Evolutionary conservation across 768 basidiomycete genomes (phyloP).

Genomic region (Boletus reticuloceps): DNA sequence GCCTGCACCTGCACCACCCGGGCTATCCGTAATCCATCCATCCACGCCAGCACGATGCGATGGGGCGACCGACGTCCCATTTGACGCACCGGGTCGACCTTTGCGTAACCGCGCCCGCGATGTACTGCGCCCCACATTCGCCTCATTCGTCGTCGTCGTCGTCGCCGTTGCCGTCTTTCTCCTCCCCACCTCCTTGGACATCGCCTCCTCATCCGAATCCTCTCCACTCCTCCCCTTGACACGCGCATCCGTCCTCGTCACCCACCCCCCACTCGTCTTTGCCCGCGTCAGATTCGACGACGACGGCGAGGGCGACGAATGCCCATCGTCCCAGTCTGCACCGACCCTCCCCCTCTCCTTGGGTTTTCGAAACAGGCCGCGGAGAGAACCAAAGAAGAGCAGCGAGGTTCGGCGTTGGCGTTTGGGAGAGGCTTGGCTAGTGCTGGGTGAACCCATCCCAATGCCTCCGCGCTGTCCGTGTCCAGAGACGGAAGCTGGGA

Average conservation of each 20-base stretch:
- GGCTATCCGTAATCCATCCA: conserved; percentile 22
- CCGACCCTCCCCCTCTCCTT: conserved; percentile 5
- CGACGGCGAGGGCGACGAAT: background rate
- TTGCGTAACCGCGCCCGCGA: conserved; percentile 15
- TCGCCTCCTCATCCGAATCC: conserved; percentile 20
- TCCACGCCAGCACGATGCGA: background rate
- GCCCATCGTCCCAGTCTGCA: conserved; percentile 11
- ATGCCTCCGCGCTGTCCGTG: background rate
- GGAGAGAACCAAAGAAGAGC: conserved; percentile 26
- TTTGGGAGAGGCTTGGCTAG: background rate
- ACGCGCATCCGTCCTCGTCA: conserved; percentile 28
- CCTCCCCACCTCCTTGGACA: background rate
- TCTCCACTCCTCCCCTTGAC: conserved; percentile 1
- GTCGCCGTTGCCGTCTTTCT: too few relatives aligned
- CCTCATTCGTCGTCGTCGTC: background rate
- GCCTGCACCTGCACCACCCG: background rate
- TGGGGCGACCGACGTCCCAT: background rate
- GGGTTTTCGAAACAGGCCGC: conserved; percentile 26
- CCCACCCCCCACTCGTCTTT: conserved; percentile 14
- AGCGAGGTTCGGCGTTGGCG: conserved; percentile 23
- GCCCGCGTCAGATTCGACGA: background rate
- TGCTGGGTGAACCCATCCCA: background rate
- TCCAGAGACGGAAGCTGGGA: background rate
- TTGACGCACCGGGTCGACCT: conserved; percentile 8
- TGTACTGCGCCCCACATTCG: too few relatives aligned